Evolutionary conservation across 192 early-diverging fungal genomes (phyloP).

Genomic region (Phlyctochytrium bullatum): DNA sequence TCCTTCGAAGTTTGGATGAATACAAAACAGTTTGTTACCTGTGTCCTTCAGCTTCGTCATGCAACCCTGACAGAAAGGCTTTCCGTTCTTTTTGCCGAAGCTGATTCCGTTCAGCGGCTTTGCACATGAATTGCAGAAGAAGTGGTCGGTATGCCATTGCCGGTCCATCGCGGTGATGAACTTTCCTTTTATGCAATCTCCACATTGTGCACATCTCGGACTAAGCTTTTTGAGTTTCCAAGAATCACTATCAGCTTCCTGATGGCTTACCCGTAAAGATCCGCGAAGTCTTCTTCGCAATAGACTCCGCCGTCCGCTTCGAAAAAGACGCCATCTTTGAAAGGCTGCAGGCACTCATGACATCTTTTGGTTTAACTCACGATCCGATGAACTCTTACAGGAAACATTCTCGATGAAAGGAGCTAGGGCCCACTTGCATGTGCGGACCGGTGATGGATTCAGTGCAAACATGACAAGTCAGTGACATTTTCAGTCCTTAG

Average conservation of each 20-base stretch:
- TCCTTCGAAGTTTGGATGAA: conserved; percentile 10
- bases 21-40: conserved; percentile 6
- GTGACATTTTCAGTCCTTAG: too few species aligned
- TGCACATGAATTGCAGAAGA: conserved; percentile 42
- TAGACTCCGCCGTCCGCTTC: conserved; percentile 2
- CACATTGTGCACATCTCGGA: conserved; percentile 6
- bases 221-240: neutral
- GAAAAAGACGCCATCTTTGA: conserved; percentile 6
- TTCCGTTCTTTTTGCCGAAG: conserved; percentile 43
- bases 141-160: conserved; percentile 55
- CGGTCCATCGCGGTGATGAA: conserved; percentile 44
- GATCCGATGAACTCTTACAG: neutral
- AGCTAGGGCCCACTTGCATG: neutral
- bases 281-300: neutral
- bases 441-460: neutral
- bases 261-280: neutral
- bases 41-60: conserved; percentile 27
- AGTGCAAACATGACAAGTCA: neutral
- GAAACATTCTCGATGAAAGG: neutral
- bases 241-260: neutral
- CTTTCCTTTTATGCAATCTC: conserved; percentile 30
- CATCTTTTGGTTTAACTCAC: neutral
- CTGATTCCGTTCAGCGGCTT: conserved; percentile 25
- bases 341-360: neutral
- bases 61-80: conserved; percentile 50